Conservation (phyloP, 73 alveolate species). For the Tetrahymena malaccensis region DNA sequence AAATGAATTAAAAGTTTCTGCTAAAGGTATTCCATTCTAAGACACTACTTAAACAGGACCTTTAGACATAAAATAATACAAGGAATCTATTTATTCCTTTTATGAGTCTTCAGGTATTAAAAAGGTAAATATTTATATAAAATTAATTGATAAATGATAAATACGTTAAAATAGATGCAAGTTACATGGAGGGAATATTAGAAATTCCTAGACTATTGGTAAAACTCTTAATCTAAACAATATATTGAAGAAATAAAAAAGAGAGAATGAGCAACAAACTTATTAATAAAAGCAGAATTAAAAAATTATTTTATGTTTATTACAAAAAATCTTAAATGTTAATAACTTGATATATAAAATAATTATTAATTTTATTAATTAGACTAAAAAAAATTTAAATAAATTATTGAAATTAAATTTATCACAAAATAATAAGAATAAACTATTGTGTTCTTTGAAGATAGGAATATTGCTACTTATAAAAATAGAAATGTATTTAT, state of each 20-base stretch:
- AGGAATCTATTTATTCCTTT: neutral
- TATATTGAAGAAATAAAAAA: neutral
- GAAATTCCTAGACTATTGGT: neutral
- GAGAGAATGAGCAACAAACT: neutral
- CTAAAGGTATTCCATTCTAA: neutral
- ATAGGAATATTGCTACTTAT: too few relatives aligned
- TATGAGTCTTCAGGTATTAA: neutral
- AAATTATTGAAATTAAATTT: too few relatives aligned
- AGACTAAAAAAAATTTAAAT: too few relatives aligned
- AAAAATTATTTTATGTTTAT: neutral
- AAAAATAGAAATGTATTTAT: too few relatives aligned
- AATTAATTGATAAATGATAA: neutral
- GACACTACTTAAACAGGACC: neutral
- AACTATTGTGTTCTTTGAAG: too few relatives aligned
- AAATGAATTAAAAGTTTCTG: constrained; percentile 1
- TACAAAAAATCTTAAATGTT: too few relatives aligned
- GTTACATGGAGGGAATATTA: neutral
- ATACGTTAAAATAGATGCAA: neutral
- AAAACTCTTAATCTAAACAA: neutral
- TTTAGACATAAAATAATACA: neutral
- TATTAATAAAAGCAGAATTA: neutral
- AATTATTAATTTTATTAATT: too few relatives aligned
- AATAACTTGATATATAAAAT: too few relatives aligned
- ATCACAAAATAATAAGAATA: too few relatives aligned
- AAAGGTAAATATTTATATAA: neutral